Conservation (phyloP, 441 rosid species). For the Raphanus hybrid region DNA sequence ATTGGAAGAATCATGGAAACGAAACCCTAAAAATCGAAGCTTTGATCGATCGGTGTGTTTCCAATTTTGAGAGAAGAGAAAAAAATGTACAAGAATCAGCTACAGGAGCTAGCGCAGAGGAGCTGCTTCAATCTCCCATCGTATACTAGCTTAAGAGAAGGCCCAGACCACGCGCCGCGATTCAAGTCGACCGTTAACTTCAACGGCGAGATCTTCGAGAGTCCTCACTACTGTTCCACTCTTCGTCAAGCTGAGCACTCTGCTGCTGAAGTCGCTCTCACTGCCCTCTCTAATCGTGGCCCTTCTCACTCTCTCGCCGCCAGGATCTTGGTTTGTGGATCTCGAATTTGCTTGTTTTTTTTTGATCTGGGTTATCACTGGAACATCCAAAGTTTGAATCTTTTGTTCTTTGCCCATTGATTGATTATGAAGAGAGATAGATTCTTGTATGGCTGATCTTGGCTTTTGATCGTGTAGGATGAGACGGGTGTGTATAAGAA, state of each 20-base stretch:
- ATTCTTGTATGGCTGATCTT: slow-evolving; percentile 34
- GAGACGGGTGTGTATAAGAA: slow-evolving; percentile 99
- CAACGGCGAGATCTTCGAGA: slow-evolving; percentile 95
- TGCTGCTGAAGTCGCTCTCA: slow-evolving; percentile 97
- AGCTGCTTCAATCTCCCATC: slow-evolving; percentile 97
- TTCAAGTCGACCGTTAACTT: slow-evolving; percentile 95
- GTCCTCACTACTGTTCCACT: slow-evolving; percentile 89
- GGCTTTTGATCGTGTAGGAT: slow-evolving; percentile 57
- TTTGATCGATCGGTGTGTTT: slow-evolving; percentile 8
- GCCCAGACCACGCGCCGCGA: slow-evolving; percentile 99
- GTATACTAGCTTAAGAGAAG: slow-evolving; percentile 91
- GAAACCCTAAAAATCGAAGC: slow-evolving; percentile 23
- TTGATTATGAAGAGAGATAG: not conserved
- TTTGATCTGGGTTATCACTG: slow-evolving; percentile 15
- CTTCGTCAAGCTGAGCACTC: slow-evolving; percentile 99
- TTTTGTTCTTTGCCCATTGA: slow-evolving; percentile 14
- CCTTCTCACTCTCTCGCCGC: slow-evolving; percentile 97
- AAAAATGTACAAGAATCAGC: slow-evolving; percentile 95
- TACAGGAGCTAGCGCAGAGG: slow-evolving; percentile 99
- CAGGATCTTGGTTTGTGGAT: slow-evolving; percentile 72
- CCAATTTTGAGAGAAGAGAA: not conserved
- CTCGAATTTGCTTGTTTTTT: slow-evolving; percentile 28
- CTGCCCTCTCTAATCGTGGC: slow-evolving; percentile 86
- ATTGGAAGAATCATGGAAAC: not conserved
- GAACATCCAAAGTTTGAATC: slow-evolving; percentile 32